Conservation (phyloP, 345 rosid species). For the Barbarea vulgaris region DNA sequence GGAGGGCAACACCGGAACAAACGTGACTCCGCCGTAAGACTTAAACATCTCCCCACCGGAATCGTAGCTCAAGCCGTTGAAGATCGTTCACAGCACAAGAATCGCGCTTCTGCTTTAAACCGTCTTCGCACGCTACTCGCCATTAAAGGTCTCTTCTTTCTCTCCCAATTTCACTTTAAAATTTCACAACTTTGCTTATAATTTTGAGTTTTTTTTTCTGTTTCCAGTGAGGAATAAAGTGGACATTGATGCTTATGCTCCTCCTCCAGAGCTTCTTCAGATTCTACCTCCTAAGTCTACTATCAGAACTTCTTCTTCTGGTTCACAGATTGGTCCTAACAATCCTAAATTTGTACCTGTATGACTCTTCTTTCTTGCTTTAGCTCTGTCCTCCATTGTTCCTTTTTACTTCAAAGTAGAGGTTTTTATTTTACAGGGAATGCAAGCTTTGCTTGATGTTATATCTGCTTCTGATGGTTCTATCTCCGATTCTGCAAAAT, state of each 20-base stretch:
- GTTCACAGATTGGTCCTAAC: constrained; percentile 88
- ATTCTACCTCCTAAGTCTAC: constrained; percentile 85
- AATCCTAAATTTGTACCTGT: constrained; percentile 85
- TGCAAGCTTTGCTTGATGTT: constrained; percentile 88
- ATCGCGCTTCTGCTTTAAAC: constrained; percentile 76
- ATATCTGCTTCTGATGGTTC: constrained; percentile 78
- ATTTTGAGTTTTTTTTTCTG: background rate
- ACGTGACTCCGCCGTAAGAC: constrained; percentile 88
- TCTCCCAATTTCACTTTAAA: background rate
- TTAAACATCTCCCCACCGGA: constrained; percentile 88
- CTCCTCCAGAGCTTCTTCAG: constrained; percentile 82
- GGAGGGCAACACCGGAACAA: constrained; percentile 99
- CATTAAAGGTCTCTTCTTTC: constrained; percentile 55
- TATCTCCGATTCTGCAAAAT: constrained; percentile 73
- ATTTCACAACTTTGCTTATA: background rate
- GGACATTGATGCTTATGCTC: constrained; percentile 59
- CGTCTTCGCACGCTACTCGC: constrained; percentile 85
- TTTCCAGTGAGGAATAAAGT: constrained; percentile 68
- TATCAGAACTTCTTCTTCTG: constrained; percentile 65
- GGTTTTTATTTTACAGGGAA: constrained; percentile 54
- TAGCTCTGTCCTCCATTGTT: background rate
- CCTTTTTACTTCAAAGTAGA: background rate
- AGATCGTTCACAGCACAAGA: constrained; percentile 93
- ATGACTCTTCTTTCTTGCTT: constrained; percentile 11
- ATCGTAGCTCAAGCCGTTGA: constrained; percentile 80